These are phyloP conservation scores for Leptographium radiaticola DNA, from an alignment of 2,329 filamentous ascomycete genomes.

Conservation along the genomic window DNA sequence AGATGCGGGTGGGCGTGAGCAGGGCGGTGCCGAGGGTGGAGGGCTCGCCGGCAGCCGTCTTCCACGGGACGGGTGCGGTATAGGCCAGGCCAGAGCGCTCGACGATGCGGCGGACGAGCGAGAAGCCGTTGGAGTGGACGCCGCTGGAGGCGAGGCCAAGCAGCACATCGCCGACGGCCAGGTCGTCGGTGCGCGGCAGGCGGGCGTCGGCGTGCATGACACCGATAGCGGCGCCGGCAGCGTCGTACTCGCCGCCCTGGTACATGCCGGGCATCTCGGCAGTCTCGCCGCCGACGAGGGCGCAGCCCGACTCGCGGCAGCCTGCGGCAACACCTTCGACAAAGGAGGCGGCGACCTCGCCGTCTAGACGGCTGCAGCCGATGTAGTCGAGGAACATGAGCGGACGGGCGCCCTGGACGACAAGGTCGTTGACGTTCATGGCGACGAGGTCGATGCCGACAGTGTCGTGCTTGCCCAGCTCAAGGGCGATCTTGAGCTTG, in stretches of 20 bases:
- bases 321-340: constrained; percentile 82
- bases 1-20: constrained; percentile 84
- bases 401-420: constrained; percentile 90
- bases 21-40: constrained; percentile 60
- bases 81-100: constrained; percentile 60
- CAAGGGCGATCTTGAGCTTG: constrained; percentile 91
- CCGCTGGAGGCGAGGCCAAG: constrained; percentile 77
- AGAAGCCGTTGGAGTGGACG: constrained; percentile 94
- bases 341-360: constrained; percentile 68
- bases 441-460: constrained; percentile 95
- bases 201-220: constrained; percentile 58
- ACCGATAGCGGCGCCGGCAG: constrained; percentile 79
- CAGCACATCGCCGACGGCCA: constrained; percentile 73
- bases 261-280: constrained; percentile 98
- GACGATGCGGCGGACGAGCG: constrained; percentile 83
- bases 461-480: constrained; percentile 79
- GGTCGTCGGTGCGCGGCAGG: constrained; percentile 62
- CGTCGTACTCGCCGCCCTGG: constrained; percentile 78
- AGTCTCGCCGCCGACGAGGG: constrained; percentile 91
- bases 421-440: constrained; percentile 97
- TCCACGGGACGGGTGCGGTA: constrained; percentile 62
- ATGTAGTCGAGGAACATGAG: constrained; percentile 98
- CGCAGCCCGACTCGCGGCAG: constrained; percentile 73
- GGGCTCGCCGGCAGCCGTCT: constrained; percentile 15
- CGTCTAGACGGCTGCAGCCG: constrained; percentile 77